Evolutionary conservation across 305 asterid species (phyloP).

Genomic region (Fraxinus dipetala): DNA sequence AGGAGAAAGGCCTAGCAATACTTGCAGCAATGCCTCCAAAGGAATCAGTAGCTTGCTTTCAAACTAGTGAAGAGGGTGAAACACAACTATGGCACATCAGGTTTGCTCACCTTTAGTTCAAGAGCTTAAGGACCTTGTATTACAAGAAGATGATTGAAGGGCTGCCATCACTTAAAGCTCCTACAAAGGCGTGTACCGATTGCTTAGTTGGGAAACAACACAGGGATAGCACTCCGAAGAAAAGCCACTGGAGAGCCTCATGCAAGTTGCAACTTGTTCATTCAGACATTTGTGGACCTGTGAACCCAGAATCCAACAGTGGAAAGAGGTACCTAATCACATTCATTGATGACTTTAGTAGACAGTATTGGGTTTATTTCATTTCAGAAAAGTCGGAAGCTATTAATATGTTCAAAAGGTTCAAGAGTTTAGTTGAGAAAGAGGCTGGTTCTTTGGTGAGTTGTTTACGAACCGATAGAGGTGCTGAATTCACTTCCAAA

Average conservation of each 20-base stretch:
- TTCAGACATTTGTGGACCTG: background rate
- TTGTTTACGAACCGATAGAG: background rate
- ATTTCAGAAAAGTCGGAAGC: background rate
- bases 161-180: background rate
- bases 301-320: background rate
- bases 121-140: background rate
- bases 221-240: background rate
- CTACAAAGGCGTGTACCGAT: background rate
- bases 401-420: background rate
- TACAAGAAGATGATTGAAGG: background rate
- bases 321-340: background rate
- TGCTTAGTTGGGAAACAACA: background rate
- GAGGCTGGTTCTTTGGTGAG: background rate
- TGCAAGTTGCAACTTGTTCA: background rate
- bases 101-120: background rate
- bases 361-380: background rate
- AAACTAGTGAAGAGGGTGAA: background rate
- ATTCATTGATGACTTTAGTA: background rate
- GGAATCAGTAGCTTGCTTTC: background rate
- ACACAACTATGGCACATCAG: background rate
- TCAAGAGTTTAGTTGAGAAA: background rate
- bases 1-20: background rate
- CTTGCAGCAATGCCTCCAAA: background rate
- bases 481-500: background rate
- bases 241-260: background rate